phyloP scores from a whole-genome alignment of 331 rosid species.

The Rhamnella rubrinervis region DNA sequence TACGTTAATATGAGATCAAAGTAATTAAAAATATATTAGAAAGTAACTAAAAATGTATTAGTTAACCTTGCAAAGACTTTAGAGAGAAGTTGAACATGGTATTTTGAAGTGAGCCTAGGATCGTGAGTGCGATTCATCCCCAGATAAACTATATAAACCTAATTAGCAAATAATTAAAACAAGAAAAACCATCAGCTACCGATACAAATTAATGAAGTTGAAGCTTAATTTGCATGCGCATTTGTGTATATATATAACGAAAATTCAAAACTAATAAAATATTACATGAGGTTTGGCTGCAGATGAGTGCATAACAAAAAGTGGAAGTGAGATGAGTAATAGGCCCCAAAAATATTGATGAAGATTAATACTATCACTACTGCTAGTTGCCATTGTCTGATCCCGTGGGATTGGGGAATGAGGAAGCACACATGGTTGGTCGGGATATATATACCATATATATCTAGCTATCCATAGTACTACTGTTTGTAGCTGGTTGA shows the following conservation, averaged over 20 bases:
- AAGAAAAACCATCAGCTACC: not conserved
- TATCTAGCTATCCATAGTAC: no score
- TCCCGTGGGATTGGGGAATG: conserved; percentile 3
- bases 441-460: conserved; percentile 25
- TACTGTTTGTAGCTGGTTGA: conserved; percentile 1
- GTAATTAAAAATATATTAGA: not conserved
- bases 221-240: not conserved
- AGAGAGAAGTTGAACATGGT: conserved; percentile 45
- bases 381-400: conserved; percentile 36
- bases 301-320: conserved; percentile 32
- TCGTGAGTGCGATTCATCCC: conserved; percentile 32
- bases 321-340: conserved; percentile 28
- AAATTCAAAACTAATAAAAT: not conserved
- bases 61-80: conserved; percentile 50
- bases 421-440: conserved; percentile 28
- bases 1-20: not conserved
- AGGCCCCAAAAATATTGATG: conserved; percentile 33
- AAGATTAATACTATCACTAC: not conserved
- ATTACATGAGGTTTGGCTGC: conserved; percentile 29
- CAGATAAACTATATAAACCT: conserved; percentile 57
- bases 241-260: not conserved
- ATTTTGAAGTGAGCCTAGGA: conserved; percentile 38
- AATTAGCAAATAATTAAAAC: not conserved
- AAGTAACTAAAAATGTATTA: not conserved
- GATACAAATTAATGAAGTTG: no score